A percentile compares a stretch with the other conserved stretches of the same genome.
Conservation (phyloP, 2,329 filamentous ascomycete species). For the Hymenoscyphus occultus region DNA sequence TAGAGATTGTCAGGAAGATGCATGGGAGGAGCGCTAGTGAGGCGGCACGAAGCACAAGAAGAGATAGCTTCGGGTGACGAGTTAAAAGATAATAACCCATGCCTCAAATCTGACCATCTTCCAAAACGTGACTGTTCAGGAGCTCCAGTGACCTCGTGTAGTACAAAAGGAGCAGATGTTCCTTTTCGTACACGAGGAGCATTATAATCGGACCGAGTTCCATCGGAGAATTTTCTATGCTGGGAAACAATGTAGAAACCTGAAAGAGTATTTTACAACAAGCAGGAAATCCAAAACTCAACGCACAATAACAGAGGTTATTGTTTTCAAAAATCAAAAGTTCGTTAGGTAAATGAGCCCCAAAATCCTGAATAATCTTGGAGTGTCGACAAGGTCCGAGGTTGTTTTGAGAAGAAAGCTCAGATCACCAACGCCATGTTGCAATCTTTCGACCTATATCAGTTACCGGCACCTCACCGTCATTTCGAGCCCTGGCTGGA, state of each 20-base stretch:
- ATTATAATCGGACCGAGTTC: not conserved
- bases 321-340: not conserved
- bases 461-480: too few relatives aligned
- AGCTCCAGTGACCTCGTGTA: not conserved
- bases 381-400: too few relatives aligned
- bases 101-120: not conserved
- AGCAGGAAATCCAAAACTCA: not conserved
- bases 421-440: too few relatives aligned
- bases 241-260: not conserved
- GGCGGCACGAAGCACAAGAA: not conserved
- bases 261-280: not conserved
- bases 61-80: not conserved
- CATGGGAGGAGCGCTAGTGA: constrained; percentile 12
- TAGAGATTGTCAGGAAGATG: not conserved
- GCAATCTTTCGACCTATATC: too few relatives aligned
- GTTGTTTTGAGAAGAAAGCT: too few relatives aligned
- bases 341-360: not conserved
- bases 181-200: not conserved
- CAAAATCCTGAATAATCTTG: too few relatives aligned
- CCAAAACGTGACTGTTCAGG: not conserved
- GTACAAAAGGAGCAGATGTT: not conserved
- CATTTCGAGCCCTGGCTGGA: too few relatives aligned
- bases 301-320: not conserved
- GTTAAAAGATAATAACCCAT: not conserved
- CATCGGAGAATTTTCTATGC: not conserved